phyloP scores from a whole-genome alignment of 2,329 filamentous ascomycete species.

The Scedosporium minutisporum region DNA sequence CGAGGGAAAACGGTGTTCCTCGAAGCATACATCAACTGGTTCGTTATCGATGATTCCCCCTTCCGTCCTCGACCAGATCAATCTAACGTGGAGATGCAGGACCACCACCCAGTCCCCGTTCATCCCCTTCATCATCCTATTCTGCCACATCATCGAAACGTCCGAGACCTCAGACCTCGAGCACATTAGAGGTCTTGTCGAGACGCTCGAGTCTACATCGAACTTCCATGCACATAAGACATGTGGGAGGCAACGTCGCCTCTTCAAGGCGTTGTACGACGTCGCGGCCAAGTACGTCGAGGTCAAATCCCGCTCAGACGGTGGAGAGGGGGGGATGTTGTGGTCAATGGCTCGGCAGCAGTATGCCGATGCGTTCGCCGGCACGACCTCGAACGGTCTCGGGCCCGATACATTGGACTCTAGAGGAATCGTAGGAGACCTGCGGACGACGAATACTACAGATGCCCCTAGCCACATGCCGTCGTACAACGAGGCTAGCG shows the following conservation, averaged over 20 bases:
- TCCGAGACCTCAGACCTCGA: constrained; percentile 29
- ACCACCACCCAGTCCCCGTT: constrained; percentile 40
- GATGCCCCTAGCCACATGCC: background rate
- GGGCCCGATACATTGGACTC: background rate
- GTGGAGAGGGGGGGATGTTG: background rate
- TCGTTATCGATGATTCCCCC: background rate
- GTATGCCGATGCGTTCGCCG: background rate
- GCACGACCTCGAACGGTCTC: background rate
- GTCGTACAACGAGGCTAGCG: background rate
- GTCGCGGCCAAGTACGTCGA: constrained; percentile 15
- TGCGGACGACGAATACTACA: background rate
- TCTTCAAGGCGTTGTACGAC: constrained; percentile 15
- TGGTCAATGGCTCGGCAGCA: background rate
- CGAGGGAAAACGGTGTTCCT: constrained; percentile 5
- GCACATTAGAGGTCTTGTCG: constrained; percentile 39
- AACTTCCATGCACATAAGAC: constrained; percentile 6
- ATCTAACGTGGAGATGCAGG: constrained; percentile 17
- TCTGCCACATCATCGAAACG: constrained; percentile 39
- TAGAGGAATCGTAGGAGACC: background rate
- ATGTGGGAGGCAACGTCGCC: constrained; percentile 11
- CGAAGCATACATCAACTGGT: constrained; percentile 12
- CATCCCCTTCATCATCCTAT: constrained; percentile 42
- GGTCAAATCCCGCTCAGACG: constrained; percentile 5
- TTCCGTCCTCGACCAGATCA: background rate
- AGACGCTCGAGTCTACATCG: constrained; percentile 8